These are phyloP conservation scores for Claviceps spartinae DNA, from an alignment of 2,329 filamentous ascomycete genomes.

Conservation along the genomic window DNA sequence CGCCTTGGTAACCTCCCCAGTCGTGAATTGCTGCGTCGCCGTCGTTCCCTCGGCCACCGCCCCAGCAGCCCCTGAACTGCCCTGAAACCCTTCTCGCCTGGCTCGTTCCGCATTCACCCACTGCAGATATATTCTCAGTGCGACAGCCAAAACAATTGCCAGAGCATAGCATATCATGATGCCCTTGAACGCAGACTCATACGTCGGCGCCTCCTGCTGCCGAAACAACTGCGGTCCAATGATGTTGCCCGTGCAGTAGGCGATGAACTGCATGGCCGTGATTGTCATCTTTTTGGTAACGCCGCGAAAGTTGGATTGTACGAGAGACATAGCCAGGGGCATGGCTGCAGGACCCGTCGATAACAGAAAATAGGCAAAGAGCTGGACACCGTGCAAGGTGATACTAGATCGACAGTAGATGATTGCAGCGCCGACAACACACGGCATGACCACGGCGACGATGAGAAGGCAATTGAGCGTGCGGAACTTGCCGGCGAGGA, in stretches of 20 bases:
- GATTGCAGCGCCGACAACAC: conserved; percentile 37
- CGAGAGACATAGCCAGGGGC: conserved; percentile 40
- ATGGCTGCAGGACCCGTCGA: conserved; percentile 38
- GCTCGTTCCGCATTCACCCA: conserved; percentile 30
- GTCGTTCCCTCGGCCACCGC: conserved; percentile 25
- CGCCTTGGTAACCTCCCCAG: conserved; percentile 15
- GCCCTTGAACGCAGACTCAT: conserved; percentile 38
- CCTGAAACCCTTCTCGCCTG: conserved; percentile 29
- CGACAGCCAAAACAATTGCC: conserved; percentile 28
- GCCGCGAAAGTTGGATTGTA: conserved; percentile 41
- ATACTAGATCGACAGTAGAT: conserved; percentile 34
- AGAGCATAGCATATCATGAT: conserved; percentile 44
- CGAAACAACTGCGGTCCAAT: conserved; percentile 42
- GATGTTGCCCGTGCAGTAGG: conserved; percentile 44
- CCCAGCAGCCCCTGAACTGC: conserved; percentile 28
- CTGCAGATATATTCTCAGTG: conserved; percentile 33
- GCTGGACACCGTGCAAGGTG: conserved; percentile 27
- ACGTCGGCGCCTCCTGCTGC: conserved; percentile 33
- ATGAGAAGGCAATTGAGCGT: conserved; percentile 39
- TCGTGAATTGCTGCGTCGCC: conserved; percentile 12
- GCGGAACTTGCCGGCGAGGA: conserved; percentile 36
- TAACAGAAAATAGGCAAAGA: conserved; percentile 45
- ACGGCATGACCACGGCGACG: conserved; percentile 33
- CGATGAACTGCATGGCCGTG: conserved; percentile 40
- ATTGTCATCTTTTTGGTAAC: conserved; percentile 49